Evolutionary conservation across 164 flowering plant genomes (phyloP).

Genomic region (Piper betle): DNA sequence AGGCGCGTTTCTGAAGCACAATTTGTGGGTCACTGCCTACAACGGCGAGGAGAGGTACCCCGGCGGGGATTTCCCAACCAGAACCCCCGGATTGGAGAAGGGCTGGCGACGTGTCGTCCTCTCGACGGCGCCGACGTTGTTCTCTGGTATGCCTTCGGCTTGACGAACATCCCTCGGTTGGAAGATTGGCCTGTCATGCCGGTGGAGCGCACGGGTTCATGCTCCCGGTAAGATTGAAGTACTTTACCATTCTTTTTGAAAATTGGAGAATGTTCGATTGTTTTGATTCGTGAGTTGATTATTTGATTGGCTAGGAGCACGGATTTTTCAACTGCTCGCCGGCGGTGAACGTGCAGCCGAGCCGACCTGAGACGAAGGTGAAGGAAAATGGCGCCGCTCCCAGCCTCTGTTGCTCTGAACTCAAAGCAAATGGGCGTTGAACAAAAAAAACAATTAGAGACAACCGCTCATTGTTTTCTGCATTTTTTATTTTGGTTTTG

Average conservation of each 20-base stretch:
- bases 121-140: conserved; percentile 73
- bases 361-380: conserved; percentile 30
- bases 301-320: conserved; percentile 47
- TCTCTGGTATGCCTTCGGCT: conserved; percentile 83
- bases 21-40: conserved; percentile 79
- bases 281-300: not conserved
- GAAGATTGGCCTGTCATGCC: conserved; percentile 98
- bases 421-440: too few species aligned
- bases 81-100: conserved; percentile 80
- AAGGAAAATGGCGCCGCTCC: conserved; percentile 31
- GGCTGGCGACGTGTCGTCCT: conserved; percentile 63
- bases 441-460: too few species aligned
- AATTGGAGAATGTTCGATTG: not conserved
- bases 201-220: conserved; percentile 68
- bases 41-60: conserved; percentile 60
- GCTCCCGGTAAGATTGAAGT: conserved; percentile 48
- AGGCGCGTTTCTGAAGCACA: conserved; percentile 80
- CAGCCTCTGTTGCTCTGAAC: too few species aligned
- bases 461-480: too few species aligned
- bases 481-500: too few species aligned
- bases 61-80: conserved; percentile 94
- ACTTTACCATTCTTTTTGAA: too few species aligned
- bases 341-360: conserved; percentile 81
- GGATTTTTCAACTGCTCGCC: conserved; percentile 89
- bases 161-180: conserved; percentile 69